Evolutionary conservation across 2,329 filamentous ascomycete species (phyloP), one percentile per base, ranked within the genome.

Genomic region (Orbilia ellipsospora): DNA sequence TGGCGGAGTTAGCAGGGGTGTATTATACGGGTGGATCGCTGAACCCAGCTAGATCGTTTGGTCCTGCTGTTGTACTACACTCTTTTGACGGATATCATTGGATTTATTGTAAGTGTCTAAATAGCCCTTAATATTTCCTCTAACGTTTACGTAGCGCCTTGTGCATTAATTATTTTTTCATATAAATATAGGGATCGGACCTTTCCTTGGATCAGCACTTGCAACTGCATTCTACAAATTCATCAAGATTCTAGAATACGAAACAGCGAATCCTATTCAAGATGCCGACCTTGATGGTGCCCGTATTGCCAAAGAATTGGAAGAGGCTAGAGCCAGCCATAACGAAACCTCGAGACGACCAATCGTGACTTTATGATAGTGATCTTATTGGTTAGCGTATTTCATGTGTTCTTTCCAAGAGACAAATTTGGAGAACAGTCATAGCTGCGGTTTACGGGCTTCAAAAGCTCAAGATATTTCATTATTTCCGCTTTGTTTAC

Each of bases 21-120:
- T 83, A 83, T 77, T 86, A 82, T 77, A 86, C 85, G 13, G 78
- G 78, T 18, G 85, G 84, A 2, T 83, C 82, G 10, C 82, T 87
- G 77, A 87, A 87, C 78, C 85, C 85, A 2, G 85, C 85, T 0
- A 82, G 85, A 48, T 85, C 85, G 0, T 83, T 87, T 51, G 86
- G 86, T 1, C 85, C 85, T 8, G 84, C 83, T 26, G 83, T 85
- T 15, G 79, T 60, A 10, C 15, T 60, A n/a, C 56, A 45, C 1
- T 44, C 56, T n/a, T 60, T 60, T 60, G 56, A 60, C 4, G 56
- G 56, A 23, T 60, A 60, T 45, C 56, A 60, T 28, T 60, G 56
- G 56, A 60, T 45, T 45, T 60, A 60, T 51, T 76, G 72, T 56
- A 70, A 44, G 45, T 23, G n/a, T 6, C 31, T 10, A 36, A 7